Percentiles rank a stretch among this genome's conserved stretches.
These are phyloP conservation scores for Citrus australasica DNA, from an alignment of 345 rosid species.

Conservation along the genomic window DNA sequence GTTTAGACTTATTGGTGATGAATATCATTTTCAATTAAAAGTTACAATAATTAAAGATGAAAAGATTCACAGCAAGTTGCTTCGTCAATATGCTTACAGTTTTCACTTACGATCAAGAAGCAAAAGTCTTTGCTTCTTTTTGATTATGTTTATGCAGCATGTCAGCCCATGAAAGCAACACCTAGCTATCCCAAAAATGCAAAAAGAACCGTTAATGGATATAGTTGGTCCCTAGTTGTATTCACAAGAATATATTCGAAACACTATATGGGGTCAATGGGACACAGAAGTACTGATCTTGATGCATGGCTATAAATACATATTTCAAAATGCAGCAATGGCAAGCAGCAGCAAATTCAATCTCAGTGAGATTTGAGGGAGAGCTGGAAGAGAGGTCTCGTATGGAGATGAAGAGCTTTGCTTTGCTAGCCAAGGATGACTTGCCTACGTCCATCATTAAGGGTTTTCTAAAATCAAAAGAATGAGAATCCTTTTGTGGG, in stretches of 20 bases:
- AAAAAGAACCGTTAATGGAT: not conserved
- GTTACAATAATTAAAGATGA: conserved; percentile 6
- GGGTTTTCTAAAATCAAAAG: not conserved
- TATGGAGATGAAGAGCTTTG: conserved; percentile 37
- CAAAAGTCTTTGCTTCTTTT: not conserved
- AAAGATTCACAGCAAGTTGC: conserved; percentile 17
- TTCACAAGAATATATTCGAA: conserved; percentile 17
- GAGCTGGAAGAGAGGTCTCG: conserved; percentile 37
- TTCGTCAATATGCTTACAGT: not conserved
- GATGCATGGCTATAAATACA: conserved; percentile 30
- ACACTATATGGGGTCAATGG: too few species aligned
- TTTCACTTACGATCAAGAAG: not conserved
- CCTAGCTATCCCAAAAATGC: not conserved
- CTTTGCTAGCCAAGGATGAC: conserved; percentile 63
- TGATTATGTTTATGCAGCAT: not conserved
- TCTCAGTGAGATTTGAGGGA: not conserved
- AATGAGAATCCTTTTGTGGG: not conserved
- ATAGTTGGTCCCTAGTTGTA: not conserved
- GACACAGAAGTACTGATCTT: not conserved
- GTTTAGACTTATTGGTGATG: too few species aligned
- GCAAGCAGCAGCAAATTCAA: not conserved
- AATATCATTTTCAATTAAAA: not conserved
- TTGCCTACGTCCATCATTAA: conserved; percentile 33
- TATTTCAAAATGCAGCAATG: not conserved
- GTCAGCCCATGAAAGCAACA: conserved; percentile 8